These are phyloP conservation scores for Omphalotus olearius DNA, from an alignment of 1,284 basidiomycete genomes.

Conservation along the genomic window DNA sequence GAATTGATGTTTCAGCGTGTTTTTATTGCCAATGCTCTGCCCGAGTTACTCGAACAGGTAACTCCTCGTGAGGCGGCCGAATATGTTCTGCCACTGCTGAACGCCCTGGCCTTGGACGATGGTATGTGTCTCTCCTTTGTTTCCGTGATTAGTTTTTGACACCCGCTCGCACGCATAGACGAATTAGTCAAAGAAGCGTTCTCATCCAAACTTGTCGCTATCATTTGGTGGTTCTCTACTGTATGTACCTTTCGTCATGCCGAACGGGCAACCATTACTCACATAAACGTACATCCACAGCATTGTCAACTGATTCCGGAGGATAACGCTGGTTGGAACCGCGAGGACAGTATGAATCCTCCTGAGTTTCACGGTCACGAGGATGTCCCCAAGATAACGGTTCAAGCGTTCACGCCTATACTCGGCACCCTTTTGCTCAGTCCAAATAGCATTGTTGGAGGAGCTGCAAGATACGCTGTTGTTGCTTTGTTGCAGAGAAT, in stretches of 20 bases:
- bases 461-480: slow-evolving; percentile 71
- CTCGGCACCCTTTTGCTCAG: slow-evolving; percentile 86
- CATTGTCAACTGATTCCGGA: slow-evolving; percentile 60
- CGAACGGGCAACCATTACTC: slow-evolving; percentile 10
- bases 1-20: slow-evolving; percentile 81
- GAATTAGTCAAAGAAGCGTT: slow-evolving; percentile 91
- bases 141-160: slow-evolving; percentile 9
- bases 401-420: slow-evolving; percentile 88
- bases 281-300: slow-evolving; percentile 23
- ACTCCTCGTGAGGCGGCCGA: slow-evolving; percentile 88
- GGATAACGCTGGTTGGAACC: slow-evolving; percentile 26
- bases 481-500: slow-evolving; percentile 75
- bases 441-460: slow-evolving; percentile 70
- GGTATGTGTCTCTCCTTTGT: slow-evolving; percentile 40
- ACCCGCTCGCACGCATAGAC: slow-evolving; percentile 42
- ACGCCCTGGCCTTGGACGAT: slow-evolving; percentile 83
- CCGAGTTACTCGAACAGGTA: slow-evolving; percentile 70
- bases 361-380: slow-evolving; percentile 17
- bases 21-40: slow-evolving; percentile 81
- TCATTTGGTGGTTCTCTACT: slow-evolving; percentile 95
- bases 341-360: slow-evolving; percentile 29
- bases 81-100: slow-evolving; percentile 90
- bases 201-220: slow-evolving; percentile 73
- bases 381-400: slow-evolving; percentile 52
- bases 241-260: slow-evolving; percentile 33